Conservation (phyloP, 2,329 filamentous ascomycete genomes). For the Pestalotiopsis sp. region DNA sequence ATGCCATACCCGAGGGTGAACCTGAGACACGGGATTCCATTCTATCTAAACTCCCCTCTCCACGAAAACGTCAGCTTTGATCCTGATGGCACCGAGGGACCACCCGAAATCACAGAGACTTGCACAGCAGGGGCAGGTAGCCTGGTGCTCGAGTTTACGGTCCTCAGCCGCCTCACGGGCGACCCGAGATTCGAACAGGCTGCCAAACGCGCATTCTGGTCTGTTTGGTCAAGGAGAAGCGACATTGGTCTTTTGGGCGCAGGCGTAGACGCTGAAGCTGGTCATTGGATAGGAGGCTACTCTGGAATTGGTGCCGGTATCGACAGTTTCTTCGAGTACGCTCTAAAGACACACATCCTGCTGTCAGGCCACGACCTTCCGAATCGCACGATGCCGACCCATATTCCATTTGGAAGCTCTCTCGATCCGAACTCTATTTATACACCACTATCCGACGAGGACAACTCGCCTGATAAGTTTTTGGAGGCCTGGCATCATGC, state of each 20-base stretch:
- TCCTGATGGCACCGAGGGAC: slow-evolving; percentile 38
- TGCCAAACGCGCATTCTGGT: slow-evolving; percentile 93
- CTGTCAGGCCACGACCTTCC: slow-evolving; percentile 73
- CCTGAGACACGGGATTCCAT: slow-evolving; percentile 85
- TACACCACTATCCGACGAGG: slow-evolving; percentile 60
- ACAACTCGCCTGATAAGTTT: slow-evolving; percentile 77
- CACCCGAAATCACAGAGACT: slow-evolving; percentile 84
- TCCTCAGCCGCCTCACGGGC: slow-evolving; percentile 84
- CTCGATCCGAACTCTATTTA: slow-evolving; percentile 68
- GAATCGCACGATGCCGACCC: slow-evolving; percentile 49
- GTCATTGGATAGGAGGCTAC: slow-evolving; percentile 84
- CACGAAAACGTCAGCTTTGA: slow-evolving; percentile 58
- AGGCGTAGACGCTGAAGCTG: slow-evolving; percentile 89
- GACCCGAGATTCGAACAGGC: slow-evolving; percentile 86
- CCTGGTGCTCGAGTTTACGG: slow-evolving; percentile 89
- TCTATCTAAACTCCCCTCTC: slow-evolving; percentile 84
- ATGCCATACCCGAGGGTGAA: slow-evolving; percentile 96
- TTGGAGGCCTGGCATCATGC: slow-evolving; percentile 82
- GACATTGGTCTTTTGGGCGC: slow-evolving; percentile 86
- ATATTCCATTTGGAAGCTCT: slow-evolving; percentile 42
- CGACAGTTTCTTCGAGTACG: slow-evolving; percentile 98
- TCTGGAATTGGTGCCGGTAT: slow-evolving; percentile 96
- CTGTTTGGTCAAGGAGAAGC: slow-evolving; percentile 89
- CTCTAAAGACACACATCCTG: slow-evolving; percentile 89
- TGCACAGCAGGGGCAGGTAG: slow-evolving; percentile 97